Base-by-base conservation (phyloP, 441 rosid genomes). In the Gossypium schwendimanii region DNA sequence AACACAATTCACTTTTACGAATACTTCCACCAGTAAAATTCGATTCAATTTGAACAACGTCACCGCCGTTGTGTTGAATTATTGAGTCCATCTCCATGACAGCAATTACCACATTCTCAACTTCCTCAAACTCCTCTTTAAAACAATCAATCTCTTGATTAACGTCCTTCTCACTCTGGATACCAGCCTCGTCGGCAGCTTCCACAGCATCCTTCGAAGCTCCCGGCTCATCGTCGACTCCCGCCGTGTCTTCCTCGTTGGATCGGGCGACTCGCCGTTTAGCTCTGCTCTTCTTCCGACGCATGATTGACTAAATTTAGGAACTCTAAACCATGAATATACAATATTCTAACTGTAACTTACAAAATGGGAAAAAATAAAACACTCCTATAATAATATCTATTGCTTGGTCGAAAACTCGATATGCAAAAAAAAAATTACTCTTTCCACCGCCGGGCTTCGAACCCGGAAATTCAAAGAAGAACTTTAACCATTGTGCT, bases 91-190 rank as follows among this genome's bases (percentile, higher is more conserved):
- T 58, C 47, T 59, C 60, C 72, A 66, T 44, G 59, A 74, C 58
- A 17, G 61, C 67, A 59, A 33, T 74, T 36, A 59, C 61, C 66
- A 67, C 60, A 31, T 67, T 9, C n/a, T 74, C 77, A 9, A 58
- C 73, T 17, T 68, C 73, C 60, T 74, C 77, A 11, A 74, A 74
- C 18, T 47, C 66, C 72, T 49, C 76, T 36, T 36, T 41, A 57
- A 26, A 73, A 24, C 20, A 53, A 60, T 61, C 64, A 23, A 64
- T 57, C 18, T 55, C 63, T 21, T 8, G 53, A 24, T 5, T 28
- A 10, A 9, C 23, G 26, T 44, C 59, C 50, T 44, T 26, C 67
- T 18, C 68, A 33, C 7, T 36, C 71, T 21, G 24, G 21, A 39
- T 21, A 33, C 55, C 63, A 15, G 55, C 47, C 45, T 24, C 47